These are phyloP conservation scores for Arabis hirsuta DNA, from an alignment of 345 rosid species.

Conservation along the genomic window DNA sequence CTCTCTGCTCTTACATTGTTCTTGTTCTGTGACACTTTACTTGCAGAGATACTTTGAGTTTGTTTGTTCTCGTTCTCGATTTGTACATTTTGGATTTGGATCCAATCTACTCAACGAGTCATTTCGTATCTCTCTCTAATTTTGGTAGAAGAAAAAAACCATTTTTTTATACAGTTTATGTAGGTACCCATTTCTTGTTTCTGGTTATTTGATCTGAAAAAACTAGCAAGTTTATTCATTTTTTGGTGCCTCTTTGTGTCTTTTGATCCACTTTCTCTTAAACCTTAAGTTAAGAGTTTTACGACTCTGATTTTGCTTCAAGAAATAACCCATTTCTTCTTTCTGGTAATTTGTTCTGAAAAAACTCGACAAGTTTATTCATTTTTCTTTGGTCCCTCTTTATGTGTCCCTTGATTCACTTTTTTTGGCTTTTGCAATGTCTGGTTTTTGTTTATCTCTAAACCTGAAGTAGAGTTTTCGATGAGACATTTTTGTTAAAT, in stretches of 20 bases:
- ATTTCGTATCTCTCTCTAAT: not conserved
- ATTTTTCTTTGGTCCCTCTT: too few relatives aligned
- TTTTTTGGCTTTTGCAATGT: not conserved
- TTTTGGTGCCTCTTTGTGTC: constrained; percentile 7
- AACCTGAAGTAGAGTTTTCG: not conserved
- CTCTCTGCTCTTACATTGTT: constrained; percentile 26
- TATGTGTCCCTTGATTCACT: too few relatives aligned
- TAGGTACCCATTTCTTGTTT: constrained; percentile 42
- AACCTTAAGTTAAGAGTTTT: too few relatives aligned
- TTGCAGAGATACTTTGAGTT: constrained; percentile 18
- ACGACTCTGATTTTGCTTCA: too few relatives aligned
- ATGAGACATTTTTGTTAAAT: constrained; percentile 3
- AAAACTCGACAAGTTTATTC: too few relatives aligned
- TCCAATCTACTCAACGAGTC: constrained; percentile 28
- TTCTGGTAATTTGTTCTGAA: too few relatives aligned
- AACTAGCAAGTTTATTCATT: not conserved
- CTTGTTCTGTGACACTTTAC: constrained; percentile 33
- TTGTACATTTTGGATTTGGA: constrained; percentile 32
- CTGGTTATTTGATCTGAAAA: constrained; percentile 29
- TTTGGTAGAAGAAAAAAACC: constrained; percentile 12
- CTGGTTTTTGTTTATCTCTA: not conserved
- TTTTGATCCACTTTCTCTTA: not conserved
- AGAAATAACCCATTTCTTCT: too few relatives aligned
- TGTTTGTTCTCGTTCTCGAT: constrained; percentile 11
- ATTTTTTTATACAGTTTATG: constrained; percentile 19